Evolutionary conservation across 2,329 filamentous ascomycete genomes (phyloP), one percentile per base, ranked within the genome.

Genomic region (Diplodia sapinea): DNA sequence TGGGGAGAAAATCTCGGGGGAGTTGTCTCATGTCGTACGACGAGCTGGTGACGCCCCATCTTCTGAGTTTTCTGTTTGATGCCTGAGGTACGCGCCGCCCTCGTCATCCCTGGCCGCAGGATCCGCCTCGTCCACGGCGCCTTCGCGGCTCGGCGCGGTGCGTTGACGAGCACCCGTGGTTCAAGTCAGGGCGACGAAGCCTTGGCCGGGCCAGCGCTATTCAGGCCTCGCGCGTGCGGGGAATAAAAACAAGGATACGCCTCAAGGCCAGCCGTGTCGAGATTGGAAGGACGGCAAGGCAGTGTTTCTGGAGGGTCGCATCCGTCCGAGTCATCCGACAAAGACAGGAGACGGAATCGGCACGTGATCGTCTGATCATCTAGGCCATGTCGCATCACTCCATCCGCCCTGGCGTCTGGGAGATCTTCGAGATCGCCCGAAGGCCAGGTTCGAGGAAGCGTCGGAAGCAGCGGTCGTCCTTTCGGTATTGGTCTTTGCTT

Each of bases 21-120:
- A 31, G 31, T 38, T 63, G 59, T 63, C 59, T 63, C 59, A 63
- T 49, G 59, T 63, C 29, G 59, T 63, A 63, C 59, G 59, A 63
- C 26, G 59, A 63, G 59, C 59, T 63, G 59, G 43, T 63, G 59
- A 63, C 59, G 59, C 59, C 59, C 43, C 59, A 51, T 51, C 59
- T 51, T 63, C 23, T 51, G 43, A 47, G n/a, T 47, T 47, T 47
- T 47, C 13, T 12, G 15, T 2, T 20, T 26, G 59, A 6, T 63
- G 59, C 59, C 59, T 51, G 59, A 63, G 59, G 38, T 63, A 20
- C 12, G 40, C 40, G n/a, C 59, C 40, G 26, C 40, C 20, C 54
- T 17, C 9, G n/a, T 17, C n/a, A 26, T 40, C 33, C 1, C 20
- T 3, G 31, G 15, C 15, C 1, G 6, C 29, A 20, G 54, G 17